A percentile compares a stretch with the other conserved stretches of the same genome.
Conservation (phyloP, 257 asterid species). For the Solanum chilense region DNA sequence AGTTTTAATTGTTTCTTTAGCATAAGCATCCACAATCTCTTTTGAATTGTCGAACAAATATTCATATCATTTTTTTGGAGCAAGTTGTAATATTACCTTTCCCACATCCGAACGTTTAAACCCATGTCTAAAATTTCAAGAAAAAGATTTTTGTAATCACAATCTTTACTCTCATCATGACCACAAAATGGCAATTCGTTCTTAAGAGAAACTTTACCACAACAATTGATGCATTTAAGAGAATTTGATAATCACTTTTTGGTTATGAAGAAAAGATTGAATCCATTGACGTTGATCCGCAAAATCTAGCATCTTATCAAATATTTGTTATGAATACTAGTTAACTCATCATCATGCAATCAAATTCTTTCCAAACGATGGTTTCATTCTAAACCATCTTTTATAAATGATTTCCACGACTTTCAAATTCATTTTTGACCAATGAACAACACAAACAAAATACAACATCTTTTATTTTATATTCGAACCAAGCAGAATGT, state of each 20-base stretch:
- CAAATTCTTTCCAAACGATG: background rate
- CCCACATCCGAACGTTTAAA: background rate
- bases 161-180: background rate
- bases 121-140: background rate
- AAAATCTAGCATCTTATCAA: background rate
- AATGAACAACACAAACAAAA: background rate
- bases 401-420: background rate
- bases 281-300: background rate
- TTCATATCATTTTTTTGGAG: background rate
- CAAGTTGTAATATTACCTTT: background rate
- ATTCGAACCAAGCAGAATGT: background rate
- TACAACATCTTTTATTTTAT: no score
- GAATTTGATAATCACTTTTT: background rate
- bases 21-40: background rate
- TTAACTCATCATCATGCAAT: background rate
- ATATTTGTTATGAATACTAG: background rate
- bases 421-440: background rate
- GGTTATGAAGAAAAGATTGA: background rate
- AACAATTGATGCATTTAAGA: background rate
- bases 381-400: background rate
- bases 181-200: background rate
- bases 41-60: background rate
- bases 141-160: no score
- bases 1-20: background rate
- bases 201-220: background rate